phyloP scores from a whole-genome alignment of 225 moss, liverwort and hornwort genomes.

The Physcomitrium patens region DNA sequence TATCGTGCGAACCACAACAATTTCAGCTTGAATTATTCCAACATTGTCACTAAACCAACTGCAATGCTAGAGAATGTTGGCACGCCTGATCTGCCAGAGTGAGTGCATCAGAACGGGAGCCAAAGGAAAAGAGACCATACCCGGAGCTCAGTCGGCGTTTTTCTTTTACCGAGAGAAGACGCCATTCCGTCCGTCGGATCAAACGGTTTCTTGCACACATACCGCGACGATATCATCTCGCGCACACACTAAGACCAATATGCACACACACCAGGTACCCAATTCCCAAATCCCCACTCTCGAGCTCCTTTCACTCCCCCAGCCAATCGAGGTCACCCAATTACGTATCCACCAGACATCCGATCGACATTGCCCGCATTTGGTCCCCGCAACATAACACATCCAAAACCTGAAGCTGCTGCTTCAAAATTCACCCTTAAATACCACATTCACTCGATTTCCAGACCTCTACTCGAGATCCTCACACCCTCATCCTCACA shows the following conservation, averaged over 20 bases:
- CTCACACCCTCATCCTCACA: constrained; percentile 14
- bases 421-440: neutral
- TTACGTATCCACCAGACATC: neutral
- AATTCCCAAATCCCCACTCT: neutral
- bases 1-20: neutral
- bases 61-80: neutral
- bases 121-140: constrained; percentile 15
- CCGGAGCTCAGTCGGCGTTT: constrained; percentile 39
- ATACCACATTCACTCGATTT: neutral
- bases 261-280: neutral
- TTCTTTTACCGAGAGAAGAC: constrained; percentile 30
- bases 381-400: neutral
- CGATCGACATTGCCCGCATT: constrained; percentile 9
- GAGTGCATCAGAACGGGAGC: neutral
- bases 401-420: neutral
- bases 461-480: neutral
- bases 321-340: neutral
- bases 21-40: neutral
- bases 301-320: neutral
- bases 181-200: constrained; percentile 29
- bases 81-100: neutral
- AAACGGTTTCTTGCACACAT: constrained; percentile 16
- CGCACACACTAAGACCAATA: constrained; percentile 15
- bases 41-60: neutral
- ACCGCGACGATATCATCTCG: constrained; percentile 29